Conservation (phyloP, 768 basidiomycete genomes). For the Phlegmacium glaucopus region DNA sequence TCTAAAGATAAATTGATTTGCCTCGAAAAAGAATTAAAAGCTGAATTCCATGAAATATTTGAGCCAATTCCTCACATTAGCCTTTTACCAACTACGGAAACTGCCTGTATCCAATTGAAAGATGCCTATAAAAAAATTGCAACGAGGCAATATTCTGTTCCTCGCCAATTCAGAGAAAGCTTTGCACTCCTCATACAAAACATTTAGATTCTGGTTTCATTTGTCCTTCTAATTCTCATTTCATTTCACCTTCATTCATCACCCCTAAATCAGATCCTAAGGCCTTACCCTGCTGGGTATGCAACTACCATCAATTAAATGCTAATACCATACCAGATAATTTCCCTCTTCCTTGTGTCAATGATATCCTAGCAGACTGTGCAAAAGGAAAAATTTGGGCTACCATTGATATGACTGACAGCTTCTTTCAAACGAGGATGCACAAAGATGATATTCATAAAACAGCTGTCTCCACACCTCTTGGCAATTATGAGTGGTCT, state of each 20-base stretch:
- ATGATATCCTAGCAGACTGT: slow-evolving; percentile 19
- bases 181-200: slow-evolving; percentile 30
- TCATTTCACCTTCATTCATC: no score
- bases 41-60: slow-evolving; percentile 10
- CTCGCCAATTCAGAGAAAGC: slow-evolving; percentile 23
- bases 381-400: slow-evolving; percentile 13
- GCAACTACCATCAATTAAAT: slow-evolving; percentile 29
- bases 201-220: no score
- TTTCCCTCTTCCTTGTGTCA: slow-evolving; percentile 17
- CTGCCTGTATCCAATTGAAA: slow-evolving; percentile 18
- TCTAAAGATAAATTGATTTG: not conserved
- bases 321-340: slow-evolving; percentile 17
- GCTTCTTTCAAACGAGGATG: slow-evolving; percentile 33
- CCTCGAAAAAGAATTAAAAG: not conserved
- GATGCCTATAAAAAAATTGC: slow-evolving; percentile 20
- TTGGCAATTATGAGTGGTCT: slow-evolving; percentile 27
- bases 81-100: not conserved
- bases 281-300: slow-evolving; percentile 34
- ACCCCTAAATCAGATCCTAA: no score
- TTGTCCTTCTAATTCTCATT: no score
- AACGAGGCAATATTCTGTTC: slow-evolving; percentile 21
- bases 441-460: slow-evolving; percentile 22
- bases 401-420: slow-evolving; percentile 16
- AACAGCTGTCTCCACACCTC: slow-evolving; percentile 31
- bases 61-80: slow-evolving; percentile 13